Conservation (phyloP, 2,329 filamentous ascomycete species). For the Keithomyces neogunnii region DNA sequence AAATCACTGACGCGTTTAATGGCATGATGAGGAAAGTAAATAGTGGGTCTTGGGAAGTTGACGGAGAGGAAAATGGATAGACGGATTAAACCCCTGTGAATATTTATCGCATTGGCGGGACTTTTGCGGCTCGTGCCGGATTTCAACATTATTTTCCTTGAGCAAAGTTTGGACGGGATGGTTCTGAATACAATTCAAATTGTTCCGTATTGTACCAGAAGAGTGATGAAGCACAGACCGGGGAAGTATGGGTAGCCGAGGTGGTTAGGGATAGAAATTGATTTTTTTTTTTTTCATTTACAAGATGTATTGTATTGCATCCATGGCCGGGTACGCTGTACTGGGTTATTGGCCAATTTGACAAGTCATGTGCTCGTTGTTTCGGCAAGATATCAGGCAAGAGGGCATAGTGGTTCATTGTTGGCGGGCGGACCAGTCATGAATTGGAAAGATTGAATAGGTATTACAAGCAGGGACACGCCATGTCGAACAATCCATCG, state of each 20-base stretch:
- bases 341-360: too few species aligned
- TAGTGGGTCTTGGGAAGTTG: slow-evolving; percentile 1
- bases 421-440: too few species aligned
- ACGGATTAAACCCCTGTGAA: slow-evolving; percentile 9
- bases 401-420: too few species aligned
- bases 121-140: neutral
- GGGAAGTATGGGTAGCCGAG: neutral
- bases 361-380: too few species aligned
- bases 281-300: neutral
- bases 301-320: too few species aligned
- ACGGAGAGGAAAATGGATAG: slow-evolving; percentile 18
- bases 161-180: neutral
- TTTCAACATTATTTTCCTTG: neutral
- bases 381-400: too few species aligned
- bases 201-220: slow-evolving; percentile 2
- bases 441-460: too few species aligned
- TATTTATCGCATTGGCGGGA: neutral
- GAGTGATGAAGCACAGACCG: neutral
- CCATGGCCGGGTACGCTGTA: too few species aligned
- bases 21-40: slow-evolving; percentile 13
- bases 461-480: too few species aligned
- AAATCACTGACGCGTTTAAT: slow-evolving; percentile 14
- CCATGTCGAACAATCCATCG: too few species aligned
- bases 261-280: slow-evolving; percentile 5
- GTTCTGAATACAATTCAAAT: neutral